Conservation (phyloP, 768 basidiomycete species). For the Podaxis rugospora region DNA sequence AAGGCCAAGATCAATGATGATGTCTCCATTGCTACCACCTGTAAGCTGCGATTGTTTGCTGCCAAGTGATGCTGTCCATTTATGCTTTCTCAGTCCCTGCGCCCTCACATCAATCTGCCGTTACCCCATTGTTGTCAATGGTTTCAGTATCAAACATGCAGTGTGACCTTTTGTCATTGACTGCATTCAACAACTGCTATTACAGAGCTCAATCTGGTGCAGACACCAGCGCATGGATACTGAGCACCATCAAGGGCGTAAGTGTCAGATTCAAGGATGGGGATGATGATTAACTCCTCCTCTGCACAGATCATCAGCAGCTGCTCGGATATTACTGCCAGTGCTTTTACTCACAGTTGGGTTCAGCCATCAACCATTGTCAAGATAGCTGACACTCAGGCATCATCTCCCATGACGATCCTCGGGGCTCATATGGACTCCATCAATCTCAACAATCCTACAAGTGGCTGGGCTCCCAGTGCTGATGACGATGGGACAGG, state of each 20-base stretch:
- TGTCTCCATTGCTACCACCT: constrained; percentile 22
- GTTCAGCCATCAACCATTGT: constrained; percentile 31
- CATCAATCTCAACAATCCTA: constrained; percentile 33
- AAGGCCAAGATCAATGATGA: constrained; percentile 14
- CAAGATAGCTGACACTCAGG: constrained; percentile 29
- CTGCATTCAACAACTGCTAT: constrained; percentile 39
- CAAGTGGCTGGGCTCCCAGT: constrained; percentile 40
- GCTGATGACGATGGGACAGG: constrained; percentile 49
- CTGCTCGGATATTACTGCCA: constrained; percentile 25
- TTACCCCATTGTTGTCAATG: constrained; percentile 23
- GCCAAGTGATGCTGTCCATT: not conserved
- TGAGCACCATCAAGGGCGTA: constrained; percentile 26
- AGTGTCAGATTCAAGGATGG: constrained; percentile 6
- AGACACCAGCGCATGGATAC: constrained; percentile 34
- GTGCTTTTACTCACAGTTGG: constrained; percentile 28
- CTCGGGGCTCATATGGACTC: constrained; percentile 41
- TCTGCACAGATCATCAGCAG: constrained; percentile 20
- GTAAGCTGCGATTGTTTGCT: constrained; percentile 15
- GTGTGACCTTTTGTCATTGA: constrained; percentile 28
- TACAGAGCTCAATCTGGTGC: constrained; percentile 34
- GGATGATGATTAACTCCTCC: not conserved
- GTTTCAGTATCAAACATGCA: constrained; percentile 31
- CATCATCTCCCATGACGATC: constrained; percentile 29
- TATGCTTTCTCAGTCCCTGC: constrained; percentile 21
- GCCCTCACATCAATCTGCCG: constrained; percentile 24